Conservation (phyloP, 2,329 filamentous ascomycete species). For the Sarocladium oryzae region DNA sequence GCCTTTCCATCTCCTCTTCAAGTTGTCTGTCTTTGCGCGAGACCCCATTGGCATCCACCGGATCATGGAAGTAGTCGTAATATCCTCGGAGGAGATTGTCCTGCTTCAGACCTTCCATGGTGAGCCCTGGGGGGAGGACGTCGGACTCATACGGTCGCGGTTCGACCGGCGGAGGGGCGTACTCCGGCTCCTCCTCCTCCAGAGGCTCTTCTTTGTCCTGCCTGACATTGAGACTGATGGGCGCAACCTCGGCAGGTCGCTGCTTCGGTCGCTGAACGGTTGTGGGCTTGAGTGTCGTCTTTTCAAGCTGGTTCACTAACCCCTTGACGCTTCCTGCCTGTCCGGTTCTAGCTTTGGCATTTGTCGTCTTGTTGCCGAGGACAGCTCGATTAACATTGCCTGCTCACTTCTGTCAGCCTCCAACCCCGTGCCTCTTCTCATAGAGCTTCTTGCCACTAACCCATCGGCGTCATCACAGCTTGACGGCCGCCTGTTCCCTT, state of each 20-base stretch:
- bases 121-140: constrained; percentile 54
- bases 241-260: constrained; percentile 30
- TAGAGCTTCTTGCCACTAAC: too few species aligned
- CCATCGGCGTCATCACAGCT: constrained; percentile 72
- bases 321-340: constrained; percentile 60
- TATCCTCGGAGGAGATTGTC: constrained; percentile 56
- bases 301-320: constrained; percentile 53
- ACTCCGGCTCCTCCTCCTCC: constrained; percentile 74
- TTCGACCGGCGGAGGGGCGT: constrained; percentile 66
- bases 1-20: constrained; percentile 44
- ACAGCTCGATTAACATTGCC: constrained; percentile 62
- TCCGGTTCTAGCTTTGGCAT: constrained; percentile 70
- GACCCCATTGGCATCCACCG: constrained; percentile 62
- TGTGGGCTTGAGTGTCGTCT: constrained; percentile 54
- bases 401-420: constrained; percentile 11
- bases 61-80: constrained; percentile 54
- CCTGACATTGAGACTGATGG: constrained; percentile 58
- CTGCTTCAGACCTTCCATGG: constrained; percentile 50
- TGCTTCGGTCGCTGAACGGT: constrained; percentile 50
- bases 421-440: too few species aligned
- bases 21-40: constrained; percentile 56
- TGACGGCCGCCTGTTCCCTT: constrained; percentile 41
- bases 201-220: constrained; percentile 39
- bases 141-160: constrained; percentile 65
- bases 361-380: constrained; percentile 91